Conservation (phyloP, 2,329 filamentous ascomycete species). For the Aspergillus pseudotamarii region DNA sequence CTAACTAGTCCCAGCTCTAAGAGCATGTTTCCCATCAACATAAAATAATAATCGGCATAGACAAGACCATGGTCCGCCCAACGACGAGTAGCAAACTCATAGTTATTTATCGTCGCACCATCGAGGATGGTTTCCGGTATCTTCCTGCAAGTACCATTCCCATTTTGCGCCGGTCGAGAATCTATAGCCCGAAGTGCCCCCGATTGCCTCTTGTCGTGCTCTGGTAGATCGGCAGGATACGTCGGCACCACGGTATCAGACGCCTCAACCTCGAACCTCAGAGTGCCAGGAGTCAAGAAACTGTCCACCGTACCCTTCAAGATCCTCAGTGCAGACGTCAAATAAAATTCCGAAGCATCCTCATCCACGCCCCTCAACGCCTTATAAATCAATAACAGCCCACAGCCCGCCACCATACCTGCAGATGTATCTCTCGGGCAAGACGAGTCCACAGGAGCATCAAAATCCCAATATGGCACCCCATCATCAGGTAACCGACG, state of each 20-base stretch:
- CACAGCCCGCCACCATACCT: constrained; percentile 47
- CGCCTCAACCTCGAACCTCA: constrained; percentile 5
- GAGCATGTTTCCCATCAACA: constrained; percentile 47
- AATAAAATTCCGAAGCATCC: constrained; percentile 7
- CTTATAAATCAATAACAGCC: constrained; percentile 44
- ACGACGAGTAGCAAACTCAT: constrained; percentile 42
- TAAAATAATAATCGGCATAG: constrained; percentile 48
- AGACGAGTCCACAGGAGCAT: constrained; percentile 42
- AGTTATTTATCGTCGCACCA: constrained; percentile 47
- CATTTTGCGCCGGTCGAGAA: not conserved
- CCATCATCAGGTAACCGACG: constrained; percentile 40
- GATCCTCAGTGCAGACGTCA: constrained; percentile 7
- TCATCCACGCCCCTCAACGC: constrained; percentile 12
- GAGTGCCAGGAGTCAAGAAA: constrained; percentile 11
- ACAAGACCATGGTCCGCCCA: constrained; percentile 47
- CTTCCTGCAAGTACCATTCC: not conserved
- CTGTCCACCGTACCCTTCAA: constrained; percentile 12
- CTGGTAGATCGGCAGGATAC: not conserved
- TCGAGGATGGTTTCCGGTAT: constrained; percentile 47
- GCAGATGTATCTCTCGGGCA: constrained; percentile 43
- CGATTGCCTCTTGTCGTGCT: not conserved
- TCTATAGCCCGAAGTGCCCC: constrained; percentile 13
- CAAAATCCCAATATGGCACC: constrained; percentile 56
- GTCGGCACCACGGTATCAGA: not conserved
- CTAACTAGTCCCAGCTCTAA: constrained; percentile 28